Evolutionary conservation across 2,329 filamentous ascomycete genomes (phyloP).

Genomic region (Penicillium frequentans): DNA sequence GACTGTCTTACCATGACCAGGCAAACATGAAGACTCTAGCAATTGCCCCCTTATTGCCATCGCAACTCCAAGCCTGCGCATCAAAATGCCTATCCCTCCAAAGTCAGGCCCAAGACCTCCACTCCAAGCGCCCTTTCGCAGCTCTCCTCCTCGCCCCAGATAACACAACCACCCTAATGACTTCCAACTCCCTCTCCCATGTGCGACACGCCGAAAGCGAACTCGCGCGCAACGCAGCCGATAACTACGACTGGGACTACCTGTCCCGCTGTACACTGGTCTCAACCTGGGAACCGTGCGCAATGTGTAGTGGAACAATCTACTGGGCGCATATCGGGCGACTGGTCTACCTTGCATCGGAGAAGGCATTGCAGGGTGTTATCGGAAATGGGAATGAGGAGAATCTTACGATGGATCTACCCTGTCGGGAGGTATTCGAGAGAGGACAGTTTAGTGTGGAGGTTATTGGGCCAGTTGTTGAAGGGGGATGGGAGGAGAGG

Average conservation of each 20-base stretch:
- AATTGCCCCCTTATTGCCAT: conserved; percentile 31
- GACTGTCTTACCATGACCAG: neutral
- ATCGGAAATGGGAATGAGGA: conserved; percentile 52
- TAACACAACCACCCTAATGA: conserved; percentile 50
- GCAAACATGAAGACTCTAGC: neutral
- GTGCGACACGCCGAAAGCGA: conserved; percentile 55
- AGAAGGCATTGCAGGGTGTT: conserved; percentile 47
- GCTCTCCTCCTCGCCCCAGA: conserved; percentile 52
- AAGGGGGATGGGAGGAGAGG: conserved; percentile 41
- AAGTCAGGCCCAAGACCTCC: conserved; percentile 40
- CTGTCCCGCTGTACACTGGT: conserved; percentile 53
- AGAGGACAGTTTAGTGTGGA: conserved; percentile 52
- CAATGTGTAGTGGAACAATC: conserved; percentile 52
- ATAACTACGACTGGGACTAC: conserved; percentile 51
- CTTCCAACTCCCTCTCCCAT: conserved; percentile 53
- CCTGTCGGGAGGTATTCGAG: conserved; percentile 49
- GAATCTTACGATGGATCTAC: conserved; percentile 55
- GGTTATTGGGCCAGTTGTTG: conserved; percentile 48
- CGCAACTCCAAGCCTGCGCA: conserved; percentile 44
- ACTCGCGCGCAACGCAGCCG: conserved; percentile 50
- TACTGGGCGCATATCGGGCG: conserved; percentile 57
- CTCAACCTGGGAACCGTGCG: conserved; percentile 57
- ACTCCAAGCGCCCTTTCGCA: conserved; percentile 52
- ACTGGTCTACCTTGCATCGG: conserved; percentile 53
- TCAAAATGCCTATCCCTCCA: conserved; percentile 45